Base-by-base conservation (phyloP, 352 stramenopile genomes). In the Globisporangium spinosum region DNA sequence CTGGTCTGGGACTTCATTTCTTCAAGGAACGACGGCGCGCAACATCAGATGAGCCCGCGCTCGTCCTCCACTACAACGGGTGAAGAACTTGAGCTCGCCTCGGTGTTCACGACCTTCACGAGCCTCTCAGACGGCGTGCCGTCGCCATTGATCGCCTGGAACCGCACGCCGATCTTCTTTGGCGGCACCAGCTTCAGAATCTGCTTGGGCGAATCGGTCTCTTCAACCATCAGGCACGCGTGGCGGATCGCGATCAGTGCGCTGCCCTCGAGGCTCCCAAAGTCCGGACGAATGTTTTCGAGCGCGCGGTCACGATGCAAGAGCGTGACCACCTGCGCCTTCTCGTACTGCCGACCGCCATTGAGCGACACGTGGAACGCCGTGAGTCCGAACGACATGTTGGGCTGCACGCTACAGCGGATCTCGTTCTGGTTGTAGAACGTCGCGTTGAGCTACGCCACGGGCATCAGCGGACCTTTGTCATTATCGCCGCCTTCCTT, bases 341-440 rank as follows among this genome's bases (percentile, higher is more conserved):
- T 72, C 1, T 79, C 77, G 49, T 82, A 92, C 71, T 92, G 84
- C 3, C 78, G 74, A 0, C 84, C 84, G 3, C 81, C 82, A 67
- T 92, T 92, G 25, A 90, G 65, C 17, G 84, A 92, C 0, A 90
- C 70, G 29, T 74, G 71, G 23, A 90, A 75, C 1, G 71, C 54
- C 3, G 84, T 90, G 23, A 89, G 71, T 4, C 84, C 84, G 65
- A 92, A 92, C 47, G 82, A 67, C 66, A 91, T 77, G 69, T 91
- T 91, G 4, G 79, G 63, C 25, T 80, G 84, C 2, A 92, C 71
- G 6, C 70, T 89, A 62, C 81, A 90, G 32, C 74, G 78, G 6
- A 92, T 65, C 61, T 92, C 84, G 17, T 69, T 77, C 32, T 66
- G 55, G 32, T 74, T 80, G 4, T 69, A 56, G 59, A 76, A 92